Evolutionary conservation across 371 early-diverging fungal species (phyloP), one percentile per base, ranked within the genome.

Genomic region (Batkoa obscura): DNA sequence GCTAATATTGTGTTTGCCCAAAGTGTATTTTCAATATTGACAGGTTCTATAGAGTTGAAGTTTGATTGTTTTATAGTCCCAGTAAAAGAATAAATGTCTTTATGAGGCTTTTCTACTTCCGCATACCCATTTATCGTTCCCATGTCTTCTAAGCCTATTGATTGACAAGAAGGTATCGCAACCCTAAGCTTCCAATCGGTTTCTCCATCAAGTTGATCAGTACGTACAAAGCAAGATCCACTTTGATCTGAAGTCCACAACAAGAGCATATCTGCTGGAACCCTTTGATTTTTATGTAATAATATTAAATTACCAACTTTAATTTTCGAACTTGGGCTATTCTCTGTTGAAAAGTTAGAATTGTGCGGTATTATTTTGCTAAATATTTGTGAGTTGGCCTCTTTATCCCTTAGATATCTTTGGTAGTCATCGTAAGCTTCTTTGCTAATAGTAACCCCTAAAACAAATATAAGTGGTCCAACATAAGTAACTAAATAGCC

Each of bases 131-230:
- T 32, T 50, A 34, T 31, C 13, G 13, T n/a, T 41, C 8, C 10
- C n/a, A n/a, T 41, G 41, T 9, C 10, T 3, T 53, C 53, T 2
- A 53, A 53, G 3, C 41, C 65, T 15, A 90, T 62, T 50, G 79
- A 76, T 63, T 95, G 94, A 23, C 79, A 71, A 0, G 77, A 75
- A 12, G 87, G 81, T 17, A 90, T 82, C 0, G 95, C 92, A 15
- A 91, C 62, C 38, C 79, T 75, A 23, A 97, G 68, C 70, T 99
- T 99, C 98, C 99, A 99, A 64, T 99, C 99, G 0, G 99, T 99
- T 66, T 99, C 99, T 58, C 99, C 99, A 67, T 99, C 99, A 45
- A 99, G 72, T 64, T 99, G 99, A 72, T 99, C 99, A 2, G 99
- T 99, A 49, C 98, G 73, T 64, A 99, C 89, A 72, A 99, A 99